Evolutionary conservation across 345 rosid species (phyloP), one percentile per base, ranked within the genome.

Genomic region (Theobroma cacao): DNA sequence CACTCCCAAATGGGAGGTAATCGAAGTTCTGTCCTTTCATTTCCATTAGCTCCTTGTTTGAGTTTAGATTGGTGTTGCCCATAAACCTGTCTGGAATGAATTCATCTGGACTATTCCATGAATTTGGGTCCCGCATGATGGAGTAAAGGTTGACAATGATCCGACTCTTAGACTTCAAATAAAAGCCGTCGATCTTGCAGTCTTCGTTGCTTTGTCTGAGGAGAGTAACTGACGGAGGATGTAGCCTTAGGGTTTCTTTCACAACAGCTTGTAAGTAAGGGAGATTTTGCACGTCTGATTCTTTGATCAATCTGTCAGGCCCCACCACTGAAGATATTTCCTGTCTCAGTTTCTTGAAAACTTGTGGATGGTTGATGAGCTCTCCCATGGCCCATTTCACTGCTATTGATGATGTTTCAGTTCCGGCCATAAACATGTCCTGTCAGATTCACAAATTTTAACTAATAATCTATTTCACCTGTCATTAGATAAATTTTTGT

Each of bases 391-490:
- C 38, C 73, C 79, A 64, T 36, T 64, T 58, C 14, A 64, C 10
- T 10, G 72, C 24, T 3, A 22, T 5, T 2, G 72, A 3, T 9
- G 79, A 47, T 30, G 79, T 76, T 7, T 76, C 62, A 1, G 63
- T 64, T 26, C 72, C 79, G 3, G 79, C 79, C 6, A 76, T n/a
- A 28, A 76, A 26, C n/a, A 76, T 13, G 60, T 75, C 78, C 72
- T 75, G 41, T 0, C 24, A 63, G 13, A 7, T 55, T n/a, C 11
- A n/a, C 13, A 14, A 55, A 34, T 28, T 17, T 26, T 18, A 18
- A 4, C 14, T 18, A n/a, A 3, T 58, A 14, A n/a, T 20, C 20
- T 55, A 18, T 24, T 47, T 15, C 4, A 59, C n/a, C 38, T 5
- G 3, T 36, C 38, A 36, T 36, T 36, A 2, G 2, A 2, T 5